Base-by-base conservation (phyloP, 2,329 filamentous ascomycete genomes). In the Apiospora arundinis region DNA sequence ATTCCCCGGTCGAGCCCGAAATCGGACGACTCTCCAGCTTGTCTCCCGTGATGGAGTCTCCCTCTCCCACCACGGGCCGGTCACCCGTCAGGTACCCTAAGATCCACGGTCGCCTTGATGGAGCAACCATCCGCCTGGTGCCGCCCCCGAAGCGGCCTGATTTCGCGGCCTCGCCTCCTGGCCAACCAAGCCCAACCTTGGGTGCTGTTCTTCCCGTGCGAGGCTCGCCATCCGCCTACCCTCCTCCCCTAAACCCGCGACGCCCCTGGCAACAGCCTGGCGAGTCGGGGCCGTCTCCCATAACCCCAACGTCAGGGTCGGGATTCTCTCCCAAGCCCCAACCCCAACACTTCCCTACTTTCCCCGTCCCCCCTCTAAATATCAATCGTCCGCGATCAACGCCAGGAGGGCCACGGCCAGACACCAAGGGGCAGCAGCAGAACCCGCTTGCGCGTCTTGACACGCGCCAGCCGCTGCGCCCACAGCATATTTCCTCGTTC, bases 41-140 rank as follows among this genome's bases (percentile, higher is more conserved):
- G 5, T 86, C 87, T 0, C 87, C 86, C 1, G 86, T 89, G 7
- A 80, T 79, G 16, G 86, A 89, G 74, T 86, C 85, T 0, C 85
- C 85, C 14, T 65, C 77, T 18, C 78, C 80, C 9, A 74, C 69
- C 56, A 74, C 75, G 45, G 76, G 80, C 28, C 78, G 78, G 21
- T 80, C 82, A 45, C 80, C 80, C 18, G 80, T 80, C 37, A 75
- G 70, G 12, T 80, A 81, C 60, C 77, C 80, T 11, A 77, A 75
- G 42, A 75, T 78, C 21, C 72, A 75, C n/a, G 78, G 77, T 46
- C 76, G 76, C 11, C 66, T 77, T 32, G 74, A 80, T 73, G 74
- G 75, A 70, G 73, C 75, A 70, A 78, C 76, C 44, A 75, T 78
- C 70, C 77, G 77, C 70, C 72, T 76, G 14, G 75, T 80, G 5